Evolutionary conservation across 2,329 filamentous ascomycete genomes (phyloP).

Genomic region (Spiromastix sp.): DNA sequence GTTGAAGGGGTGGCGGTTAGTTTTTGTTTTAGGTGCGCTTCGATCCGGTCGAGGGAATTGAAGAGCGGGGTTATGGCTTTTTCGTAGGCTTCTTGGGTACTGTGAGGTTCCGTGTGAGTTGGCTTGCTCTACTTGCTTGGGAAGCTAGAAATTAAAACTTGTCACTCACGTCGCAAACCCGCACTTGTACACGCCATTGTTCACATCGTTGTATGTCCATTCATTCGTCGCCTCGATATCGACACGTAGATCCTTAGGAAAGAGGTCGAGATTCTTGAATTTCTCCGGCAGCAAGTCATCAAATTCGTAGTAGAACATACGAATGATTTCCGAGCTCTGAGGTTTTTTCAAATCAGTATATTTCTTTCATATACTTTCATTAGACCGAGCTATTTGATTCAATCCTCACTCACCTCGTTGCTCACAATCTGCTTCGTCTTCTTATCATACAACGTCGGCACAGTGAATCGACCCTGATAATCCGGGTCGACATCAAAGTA

Average conservation of each 20-base stretch:
- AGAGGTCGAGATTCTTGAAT: constrained; percentile 53
- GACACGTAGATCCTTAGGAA: constrained; percentile 51
- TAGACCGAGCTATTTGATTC: constrained; percentile 5
- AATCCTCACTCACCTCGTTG: constrained; percentile 56
- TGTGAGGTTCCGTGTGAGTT: no score
- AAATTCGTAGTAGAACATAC: constrained; percentile 79
- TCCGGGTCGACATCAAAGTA: constrained; percentile 66
- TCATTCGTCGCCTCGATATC: constrained; percentile 67
- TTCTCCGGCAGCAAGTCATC: constrained; percentile 56
- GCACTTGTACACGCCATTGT: constrained; percentile 45
- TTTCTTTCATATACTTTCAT: background rate
- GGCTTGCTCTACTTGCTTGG: no score
- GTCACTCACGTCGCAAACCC: constrained; percentile 62
- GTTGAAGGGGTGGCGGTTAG: constrained; percentile 17
- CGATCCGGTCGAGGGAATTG: constrained; percentile 62
- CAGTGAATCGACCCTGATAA: constrained; percentile 73
- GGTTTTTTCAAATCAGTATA: background rate
- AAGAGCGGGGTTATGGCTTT: constrained; percentile 63
- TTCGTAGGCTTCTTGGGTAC: constrained; percentile 70
- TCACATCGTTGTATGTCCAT: constrained; percentile 63
- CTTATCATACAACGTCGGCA: constrained; percentile 70
- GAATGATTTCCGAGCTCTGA: constrained; percentile 69
- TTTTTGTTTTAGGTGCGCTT: constrained; percentile 52
- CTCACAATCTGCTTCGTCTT: constrained; percentile 65
- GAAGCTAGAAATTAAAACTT: no score